A percentile compares a stretch with the other conserved stretches of the same genome.
Evolutionary conservation across 2,329 filamentous ascomycete species (phyloP).

Genomic region (Fusarium sp.): DNA sequence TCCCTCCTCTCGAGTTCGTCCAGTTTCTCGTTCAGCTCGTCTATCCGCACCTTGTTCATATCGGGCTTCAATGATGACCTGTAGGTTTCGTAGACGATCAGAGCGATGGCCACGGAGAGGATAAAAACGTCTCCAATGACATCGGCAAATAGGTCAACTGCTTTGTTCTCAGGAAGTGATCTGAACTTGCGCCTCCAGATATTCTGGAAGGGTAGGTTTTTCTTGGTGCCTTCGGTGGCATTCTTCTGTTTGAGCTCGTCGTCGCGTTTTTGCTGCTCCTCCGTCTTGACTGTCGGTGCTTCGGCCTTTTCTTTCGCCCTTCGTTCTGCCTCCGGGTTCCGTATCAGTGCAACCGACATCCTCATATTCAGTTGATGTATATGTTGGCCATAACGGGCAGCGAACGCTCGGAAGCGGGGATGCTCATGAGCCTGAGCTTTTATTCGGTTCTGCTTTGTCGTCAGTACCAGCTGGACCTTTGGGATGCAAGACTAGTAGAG

Average conservation of each 20-base stretch:
- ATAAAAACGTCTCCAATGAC: constrained; percentile 72
- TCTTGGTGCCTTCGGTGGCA: constrained; percentile 43
- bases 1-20: constrained; percentile 61
- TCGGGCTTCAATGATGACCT: constrained; percentile 69
- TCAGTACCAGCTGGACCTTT: constrained; percentile 21
- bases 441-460: constrained; percentile 65
- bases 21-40: constrained; percentile 58
- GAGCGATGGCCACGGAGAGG: constrained; percentile 62
- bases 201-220: constrained; percentile 54
- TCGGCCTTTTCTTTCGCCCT: constrained; percentile 69
- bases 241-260: constrained; percentile 55
- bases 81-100: constrained; percentile 71
- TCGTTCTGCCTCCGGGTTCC: constrained; percentile 65
- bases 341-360: constrained; percentile 65
- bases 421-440: constrained; percentile 73
- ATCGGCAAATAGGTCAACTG: constrained; percentile 73
- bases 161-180: constrained; percentile 69
- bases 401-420: constrained; percentile 66
- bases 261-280: constrained; percentile 67
- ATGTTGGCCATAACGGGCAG: constrained; percentile 68
- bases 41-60: constrained; percentile 61
- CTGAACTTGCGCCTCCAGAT: constrained; percentile 71
- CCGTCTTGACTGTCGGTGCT: constrained; percentile 70
- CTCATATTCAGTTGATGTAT: constrained; percentile 76
- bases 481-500: background rate